These are phyloP conservation scores for Kalmanozyma brasiliensis DNA, from an alignment of 1,284 basidiomycete genomes.

Conservation along the genomic window DNA sequence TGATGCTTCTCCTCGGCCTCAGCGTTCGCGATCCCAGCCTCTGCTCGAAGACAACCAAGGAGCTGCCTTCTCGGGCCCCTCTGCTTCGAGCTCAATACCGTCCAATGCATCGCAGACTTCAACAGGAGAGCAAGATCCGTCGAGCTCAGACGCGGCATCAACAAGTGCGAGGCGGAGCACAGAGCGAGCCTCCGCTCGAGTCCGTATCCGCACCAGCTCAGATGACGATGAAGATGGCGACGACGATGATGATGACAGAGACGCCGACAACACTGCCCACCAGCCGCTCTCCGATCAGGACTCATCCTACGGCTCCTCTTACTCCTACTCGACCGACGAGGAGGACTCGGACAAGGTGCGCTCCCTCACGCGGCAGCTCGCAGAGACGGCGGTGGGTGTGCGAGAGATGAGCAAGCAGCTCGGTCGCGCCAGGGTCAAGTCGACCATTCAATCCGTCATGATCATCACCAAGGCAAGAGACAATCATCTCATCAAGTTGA, in stretches of 20 bases:
- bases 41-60: conserved; percentile 1
- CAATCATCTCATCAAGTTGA: conserved; percentile 93
- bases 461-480: conserved; percentile 98
- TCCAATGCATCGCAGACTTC: conserved; percentile 1
- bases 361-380: conserved; percentile 85
- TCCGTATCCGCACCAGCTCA: conserved; percentile 31
- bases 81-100: conserved; percentile 2
- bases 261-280: conserved; percentile 33
- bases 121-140: conserved; percentile 13
- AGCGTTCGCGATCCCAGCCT: conserved; percentile 1
- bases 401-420: conserved; percentile 99
- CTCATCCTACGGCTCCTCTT: conserved; percentile 39
- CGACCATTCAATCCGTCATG: conserved; percentile 89
- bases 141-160: conserved; percentile 24
- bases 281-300: conserved; percentile 26
- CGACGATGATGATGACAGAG: conserved; percentile 29
- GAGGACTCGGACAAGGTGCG: conserved; percentile 75
- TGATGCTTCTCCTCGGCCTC: conserved; percentile 8
- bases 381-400: conserved; percentile 95
- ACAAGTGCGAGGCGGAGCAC: conserved; percentile 1
- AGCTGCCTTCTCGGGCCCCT: neutral
- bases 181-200: conserved; percentile 24
- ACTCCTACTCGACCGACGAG: conserved; percentile 71
- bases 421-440: conserved; percentile 88
- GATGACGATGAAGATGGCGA: conserved; percentile 40